These are phyloP conservation scores for Mycena venus DNA, from an alignment of 768 basidiomycete species.

Conservation along the genomic window DNA sequence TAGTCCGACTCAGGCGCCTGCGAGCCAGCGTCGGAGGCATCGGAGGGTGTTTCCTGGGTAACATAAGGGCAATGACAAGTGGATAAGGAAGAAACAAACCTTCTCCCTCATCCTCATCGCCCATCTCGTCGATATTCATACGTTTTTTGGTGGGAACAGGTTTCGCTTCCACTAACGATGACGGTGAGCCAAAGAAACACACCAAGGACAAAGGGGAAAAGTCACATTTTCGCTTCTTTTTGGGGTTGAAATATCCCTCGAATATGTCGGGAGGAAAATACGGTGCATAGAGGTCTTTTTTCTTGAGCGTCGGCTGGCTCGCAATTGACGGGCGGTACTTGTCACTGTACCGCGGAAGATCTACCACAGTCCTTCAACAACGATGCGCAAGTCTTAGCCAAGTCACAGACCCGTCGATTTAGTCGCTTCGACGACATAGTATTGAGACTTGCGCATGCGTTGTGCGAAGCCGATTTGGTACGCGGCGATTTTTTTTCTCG, in stretches of 20 bases:
- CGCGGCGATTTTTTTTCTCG: conserved; percentile 74
- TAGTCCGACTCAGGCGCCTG: conserved; percentile 80
- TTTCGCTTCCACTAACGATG: conserved; percentile 41
- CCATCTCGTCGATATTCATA: conserved; percentile 77
- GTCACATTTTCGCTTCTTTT: conserved; percentile 70
- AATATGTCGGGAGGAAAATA: conserved; percentile 87
- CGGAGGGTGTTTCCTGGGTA: conserved; percentile 76
- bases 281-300: conserved; percentile 76
- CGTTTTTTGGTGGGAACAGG: conserved; percentile 51
- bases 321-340: conserved; percentile 77
- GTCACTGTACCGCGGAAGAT: conserved; percentile 86
- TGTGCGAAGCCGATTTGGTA: conserved; percentile 76
- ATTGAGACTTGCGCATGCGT: conserved; percentile 77
- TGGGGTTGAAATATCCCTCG: conserved; percentile 85
- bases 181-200: background rate
- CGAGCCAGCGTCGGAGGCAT: conserved; percentile 77
- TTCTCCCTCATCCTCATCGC: conserved; percentile 74
- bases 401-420: conserved; percentile 68
- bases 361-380: conserved; percentile 49
- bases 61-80: background rate
- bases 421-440: conserved; percentile 79
- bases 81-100: conserved; percentile 43
- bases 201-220: background rate
- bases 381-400: background rate
- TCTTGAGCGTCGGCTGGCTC: conserved; percentile 76